Evolutionary conservation across 1,284 basidiomycete species (phyloP), one percentile per base, ranked within the genome.

Genomic region (Puccinia novopanici): DNA sequence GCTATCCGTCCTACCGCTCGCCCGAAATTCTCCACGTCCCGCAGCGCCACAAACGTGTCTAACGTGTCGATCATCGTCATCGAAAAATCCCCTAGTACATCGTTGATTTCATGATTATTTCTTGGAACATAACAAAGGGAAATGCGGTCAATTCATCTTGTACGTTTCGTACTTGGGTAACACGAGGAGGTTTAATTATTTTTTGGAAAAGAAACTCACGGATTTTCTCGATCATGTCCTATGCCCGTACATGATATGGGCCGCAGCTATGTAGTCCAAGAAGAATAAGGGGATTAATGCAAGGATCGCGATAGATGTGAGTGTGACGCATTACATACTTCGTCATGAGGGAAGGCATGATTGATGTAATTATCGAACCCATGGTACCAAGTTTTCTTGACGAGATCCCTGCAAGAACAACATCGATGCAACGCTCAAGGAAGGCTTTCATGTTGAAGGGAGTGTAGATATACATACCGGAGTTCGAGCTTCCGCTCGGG

Each of bases 11-110:
- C 89, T 75, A 94, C 91, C 9, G 91, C 92, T 37, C 87, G 87
- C 83, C 93, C 91, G 84, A 95, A 95, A 5, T 91, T 91, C 75
- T 87, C 84, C 30, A 87, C 88, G 84, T 95, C 92, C 82, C 90
- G 89, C 34, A 95, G 45, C 45, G 94, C 90, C 42, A 93, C 90
- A 22, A 95, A 88, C 0, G 92, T 92, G 85, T 94, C 93, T 73
- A 95, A 86, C 1, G 91, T 90, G 84, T 94, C 93, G 63, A 95
- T 88, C 4, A 94, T 88, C 0, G 93, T 94, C 10, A 94, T 85
- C 22, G 91, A 92, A 85, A 91, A 95, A 85, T 94, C 94, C 42
- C 93, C 93, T 22, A 91, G 90, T 76, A 95, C 93, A 83, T 95
- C 93, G 83, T 95, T 95, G 50, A 89, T 86, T 1, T 90, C 91